Base-by-base conservation (phyloP, 2,329 filamentous ascomycete genomes). In the Herpotrichia juniperi region DNA sequence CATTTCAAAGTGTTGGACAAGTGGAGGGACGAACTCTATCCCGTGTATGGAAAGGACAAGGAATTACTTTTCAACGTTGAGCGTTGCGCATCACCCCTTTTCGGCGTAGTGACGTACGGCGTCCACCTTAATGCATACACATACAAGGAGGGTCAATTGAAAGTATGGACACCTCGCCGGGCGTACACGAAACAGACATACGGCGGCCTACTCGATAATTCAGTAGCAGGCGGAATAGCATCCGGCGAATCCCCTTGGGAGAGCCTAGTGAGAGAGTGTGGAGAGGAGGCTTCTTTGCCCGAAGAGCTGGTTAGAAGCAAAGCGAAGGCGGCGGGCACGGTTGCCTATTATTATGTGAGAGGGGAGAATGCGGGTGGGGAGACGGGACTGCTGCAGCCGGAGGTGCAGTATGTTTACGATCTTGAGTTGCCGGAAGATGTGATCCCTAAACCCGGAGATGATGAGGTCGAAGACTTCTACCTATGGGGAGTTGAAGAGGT, bases 331-430 rank as follows among this genome's bases (percentile, higher is more conserved):
- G 81, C 79, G 14, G 92, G 92, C 6, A 87, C 83, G 40, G 83
- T 97, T 55, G 91, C 90, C 6, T 99, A 97, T 76, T 86, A 92
- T 59, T 89, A 93, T 76, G 82, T 96, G 59, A 86, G 92, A 10
- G 87, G 91, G 66, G 78, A 83, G 63, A 81, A 85, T 28, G 87
- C 91, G 2, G 91, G 91, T 10, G 93, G 92, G 9, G 91, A 97
- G 75, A 85, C 82, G 9, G 88, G 87, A 10, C 80, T 96, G 66
- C 81, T 96, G 68, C 93, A 96, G 75, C 94, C 94, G 0, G 94
- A 97, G 76, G 87, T 87, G 65, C 88, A 97, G 75, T 97, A 92
- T 79, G 80, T 96, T 39, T 99, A 94, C 76, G 92, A 99, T 71
- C 78, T 97, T 56, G 87, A 91, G 73, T 78, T 99, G 57, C 83